These are phyloP conservation scores for Trichoderma lentiforme DNA, from an alignment of 2,329 filamentous ascomycete species.

Conservation along the genomic window DNA sequence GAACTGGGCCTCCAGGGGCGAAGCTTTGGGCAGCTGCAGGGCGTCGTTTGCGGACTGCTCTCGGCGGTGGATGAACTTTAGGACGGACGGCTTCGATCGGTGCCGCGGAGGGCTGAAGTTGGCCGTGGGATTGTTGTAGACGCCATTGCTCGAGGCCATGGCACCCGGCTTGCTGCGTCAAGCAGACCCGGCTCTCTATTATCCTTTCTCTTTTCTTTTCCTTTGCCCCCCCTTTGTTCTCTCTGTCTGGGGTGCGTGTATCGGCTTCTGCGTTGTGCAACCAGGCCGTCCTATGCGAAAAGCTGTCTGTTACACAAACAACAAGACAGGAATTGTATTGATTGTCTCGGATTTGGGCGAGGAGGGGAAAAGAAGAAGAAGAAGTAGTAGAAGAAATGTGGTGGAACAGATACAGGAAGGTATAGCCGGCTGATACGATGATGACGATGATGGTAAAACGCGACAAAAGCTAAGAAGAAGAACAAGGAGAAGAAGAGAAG, in stretches of 20 bases:
- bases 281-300: not conserved
- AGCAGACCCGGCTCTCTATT: not conserved
- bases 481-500: not conserved
- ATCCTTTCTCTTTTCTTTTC: not conserved
- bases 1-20: constrained; percentile 24
- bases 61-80: constrained; percentile 50
- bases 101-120: constrained; percentile 27
- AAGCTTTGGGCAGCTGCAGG: constrained; percentile 21
- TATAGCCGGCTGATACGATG: not conserved
- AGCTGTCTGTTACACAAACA: constrained; percentile 4
- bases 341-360: not conserved
- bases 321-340: not conserved
- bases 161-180: constrained; percentile 6
- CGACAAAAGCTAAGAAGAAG: not conserved
- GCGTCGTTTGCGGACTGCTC: constrained; percentile 46
- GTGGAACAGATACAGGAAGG: not conserved
- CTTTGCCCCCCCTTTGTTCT: not conserved
- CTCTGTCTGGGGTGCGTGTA: not conserved
- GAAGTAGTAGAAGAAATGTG: not conserved
- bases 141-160: constrained; percentile 23
- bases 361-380: not conserved
- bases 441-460: not conserved
- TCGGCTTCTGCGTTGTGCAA: not conserved
- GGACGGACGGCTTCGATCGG: constrained; percentile 48
- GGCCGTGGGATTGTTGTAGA: constrained; percentile 13